Evolutionary conservation across 176 grass and related monocot genomes (phyloP).

Genomic region (Triticum aestivum): DNA sequence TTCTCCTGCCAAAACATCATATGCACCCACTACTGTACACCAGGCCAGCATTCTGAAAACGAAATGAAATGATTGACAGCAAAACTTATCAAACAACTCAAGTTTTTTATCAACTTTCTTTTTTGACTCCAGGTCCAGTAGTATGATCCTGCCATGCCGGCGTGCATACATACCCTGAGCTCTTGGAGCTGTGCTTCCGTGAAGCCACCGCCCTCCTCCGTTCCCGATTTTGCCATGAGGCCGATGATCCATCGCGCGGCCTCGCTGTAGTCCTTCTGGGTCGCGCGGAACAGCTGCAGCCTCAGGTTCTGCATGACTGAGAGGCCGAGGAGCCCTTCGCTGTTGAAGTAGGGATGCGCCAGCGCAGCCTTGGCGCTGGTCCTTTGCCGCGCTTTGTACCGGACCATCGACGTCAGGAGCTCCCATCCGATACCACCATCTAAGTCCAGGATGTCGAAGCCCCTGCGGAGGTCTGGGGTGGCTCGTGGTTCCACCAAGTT

Average conservation of each 20-base stretch:
- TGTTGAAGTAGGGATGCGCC: conserved; percentile 85
- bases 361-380: conserved; percentile 77
- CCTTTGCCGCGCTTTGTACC: conserved; percentile 83
- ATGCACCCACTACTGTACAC: not conserved
- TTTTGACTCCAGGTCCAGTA: no score
- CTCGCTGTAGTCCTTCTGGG: conserved; percentile 94
- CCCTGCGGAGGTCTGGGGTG: conserved; percentile 60
- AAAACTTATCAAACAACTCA: not conserved
- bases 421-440: conserved; percentile 88
- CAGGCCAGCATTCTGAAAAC: not conserved
- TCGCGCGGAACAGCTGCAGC: conserved; percentile 76
- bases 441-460: conserved; percentile 89
- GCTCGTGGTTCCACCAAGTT: conserved; percentile 83
- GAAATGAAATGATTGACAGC: not conserved
- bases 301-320: conserved; percentile 86
- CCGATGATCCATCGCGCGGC: conserved; percentile 69
- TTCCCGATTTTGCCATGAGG: conserved; percentile 88
- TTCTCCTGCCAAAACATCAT: conserved; percentile 20
- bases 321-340: conserved; percentile 82
- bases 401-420: conserved; percentile 77
- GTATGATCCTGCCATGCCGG: not conserved
- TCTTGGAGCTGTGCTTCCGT: conserved; percentile 98
- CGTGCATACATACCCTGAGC: conserved; percentile 55
- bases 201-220: conserved; percentile 81
- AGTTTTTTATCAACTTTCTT: not conserved